A percentile compares a stretch with the other conserved stretches of the same genome.
Conservation (phyloP, 140 eudicot species). For the Oenanthe javanica region DNA sequence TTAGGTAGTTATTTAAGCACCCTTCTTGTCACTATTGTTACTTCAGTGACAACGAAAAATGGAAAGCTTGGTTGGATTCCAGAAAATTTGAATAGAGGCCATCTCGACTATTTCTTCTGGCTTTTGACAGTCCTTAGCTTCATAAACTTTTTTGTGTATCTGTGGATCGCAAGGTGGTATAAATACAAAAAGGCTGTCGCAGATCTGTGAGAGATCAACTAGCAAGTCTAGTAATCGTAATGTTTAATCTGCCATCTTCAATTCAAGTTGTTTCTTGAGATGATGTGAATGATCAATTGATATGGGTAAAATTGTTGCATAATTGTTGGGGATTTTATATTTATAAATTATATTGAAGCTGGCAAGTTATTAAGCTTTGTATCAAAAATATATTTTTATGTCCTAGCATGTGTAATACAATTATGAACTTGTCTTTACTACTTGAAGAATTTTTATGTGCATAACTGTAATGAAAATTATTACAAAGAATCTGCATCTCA, state of each 20-base stretch:
- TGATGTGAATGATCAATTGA: background rate
- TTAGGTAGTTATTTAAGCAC: conserved; percentile 48
- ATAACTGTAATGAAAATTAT: background rate
- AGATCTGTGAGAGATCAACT: background rate
- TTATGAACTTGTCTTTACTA: background rate
- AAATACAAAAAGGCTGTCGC: conserved; percentile 42
- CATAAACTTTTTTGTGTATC: conserved; percentile 42
- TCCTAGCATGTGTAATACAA: background rate
- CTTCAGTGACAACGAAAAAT: conserved; percentile 29
- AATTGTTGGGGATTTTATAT: background rate
- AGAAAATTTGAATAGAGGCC: conserved; percentile 50
- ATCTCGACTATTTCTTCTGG: conserved; percentile 51
- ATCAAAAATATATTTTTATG: background rate
- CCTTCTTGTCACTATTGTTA: conserved; percentile 33
- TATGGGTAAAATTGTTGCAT: background rate
- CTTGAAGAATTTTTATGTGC: background rate
- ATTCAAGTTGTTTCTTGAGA: background rate
- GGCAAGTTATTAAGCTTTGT: background rate
- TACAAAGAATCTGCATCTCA: too few relatives aligned
- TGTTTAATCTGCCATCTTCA: background rate
- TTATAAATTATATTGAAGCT: background rate
- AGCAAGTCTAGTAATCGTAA: background rate
- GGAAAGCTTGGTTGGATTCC: conserved; percentile 58
- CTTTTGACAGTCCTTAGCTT: conserved; percentile 43
- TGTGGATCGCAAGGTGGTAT: conserved; percentile 48